Conservation (phyloP, 2,329 filamentous ascomycete genomes). For the Fusarium zealandicum region DNA sequence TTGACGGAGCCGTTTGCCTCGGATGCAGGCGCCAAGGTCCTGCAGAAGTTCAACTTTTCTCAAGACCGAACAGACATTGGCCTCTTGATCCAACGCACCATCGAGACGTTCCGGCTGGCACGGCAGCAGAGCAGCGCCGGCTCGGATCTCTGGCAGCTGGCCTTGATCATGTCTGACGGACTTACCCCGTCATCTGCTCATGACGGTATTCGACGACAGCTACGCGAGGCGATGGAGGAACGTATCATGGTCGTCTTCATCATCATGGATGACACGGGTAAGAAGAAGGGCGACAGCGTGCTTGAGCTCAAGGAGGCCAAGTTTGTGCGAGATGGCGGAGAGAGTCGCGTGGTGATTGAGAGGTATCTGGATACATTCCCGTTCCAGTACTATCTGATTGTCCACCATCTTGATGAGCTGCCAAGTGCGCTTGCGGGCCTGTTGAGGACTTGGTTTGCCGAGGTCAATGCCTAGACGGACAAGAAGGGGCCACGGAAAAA, state of each 20-base stretch:
- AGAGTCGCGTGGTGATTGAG: conserved; percentile 79
- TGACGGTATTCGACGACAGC: conserved; percentile 79
- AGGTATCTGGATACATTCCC: conserved; percentile 95
- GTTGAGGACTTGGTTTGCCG: conserved; percentile 94
- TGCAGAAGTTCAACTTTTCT: conserved; percentile 84
- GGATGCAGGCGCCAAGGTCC: conserved; percentile 78
- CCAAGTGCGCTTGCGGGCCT: conserved; percentile 86
- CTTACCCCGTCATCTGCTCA: conserved; percentile 85
- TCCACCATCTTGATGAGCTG: conserved; percentile 89
- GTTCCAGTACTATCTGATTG: conserved; percentile 96
- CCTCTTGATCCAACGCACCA: conserved; percentile 76
- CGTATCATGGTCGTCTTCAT: conserved; percentile 98
- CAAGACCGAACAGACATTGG: conserved; percentile 88
- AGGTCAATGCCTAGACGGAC: conserved; percentile 58
- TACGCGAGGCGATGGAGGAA: conserved; percentile 89
- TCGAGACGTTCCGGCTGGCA: conserved; percentile 82
- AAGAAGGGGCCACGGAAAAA: not conserved
- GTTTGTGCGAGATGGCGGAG: conserved; percentile 73
- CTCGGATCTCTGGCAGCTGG: conserved; percentile 91
- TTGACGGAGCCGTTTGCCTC: conserved; percentile 83
- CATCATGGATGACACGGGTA: conserved; percentile 76
- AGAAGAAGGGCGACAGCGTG: conserved; percentile 69
- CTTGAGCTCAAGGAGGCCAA: conserved; percentile 87
- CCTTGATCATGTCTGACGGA: conserved; percentile 92
- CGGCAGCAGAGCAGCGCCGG: conserved; percentile 63